A percentile compares a stretch with the other conserved stretches of the same genome.
phyloP scores from a whole-genome alignment of 2,329 filamentous ascomycete genomes.

The Neobulgaria alba region DNA sequence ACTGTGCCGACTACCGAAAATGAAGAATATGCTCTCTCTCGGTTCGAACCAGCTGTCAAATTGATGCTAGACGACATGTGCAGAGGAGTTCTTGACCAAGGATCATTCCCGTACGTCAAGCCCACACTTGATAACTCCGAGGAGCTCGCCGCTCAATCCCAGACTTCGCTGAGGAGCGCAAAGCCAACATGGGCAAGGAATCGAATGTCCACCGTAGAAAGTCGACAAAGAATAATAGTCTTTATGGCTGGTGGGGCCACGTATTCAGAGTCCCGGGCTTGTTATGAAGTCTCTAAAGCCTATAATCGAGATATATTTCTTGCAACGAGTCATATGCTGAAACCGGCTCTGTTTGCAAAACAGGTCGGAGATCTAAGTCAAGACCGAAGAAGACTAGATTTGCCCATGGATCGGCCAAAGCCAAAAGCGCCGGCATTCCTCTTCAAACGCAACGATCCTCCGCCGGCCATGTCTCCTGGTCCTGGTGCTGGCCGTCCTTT shows the following conservation, averaged over 20 bases:
- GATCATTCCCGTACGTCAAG: constrained; percentile 63
- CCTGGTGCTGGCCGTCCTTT: constrained; percentile 9
- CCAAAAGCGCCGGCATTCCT: constrained; percentile 79
- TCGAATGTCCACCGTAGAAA: constrained; percentile 65
- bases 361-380: constrained; percentile 74
- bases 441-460: constrained; percentile 61
- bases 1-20: constrained; percentile 42
- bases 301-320: constrained; percentile 79
- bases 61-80: constrained; percentile 70
- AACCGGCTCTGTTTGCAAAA: constrained; percentile 70
- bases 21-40: constrained; percentile 78
- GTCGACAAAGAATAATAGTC: constrained; percentile 81
- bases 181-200: constrained; percentile 94
- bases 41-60: constrained; percentile 76
- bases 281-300: constrained; percentile 73
- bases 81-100: constrained; percentile 57
- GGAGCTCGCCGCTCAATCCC: constrained; percentile 42
- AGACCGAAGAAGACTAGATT: constrained; percentile 65
- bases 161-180: constrained; percentile 77
- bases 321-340: constrained; percentile 86
- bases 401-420: constrained; percentile 73
- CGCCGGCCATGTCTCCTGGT: constrained; percentile 28
- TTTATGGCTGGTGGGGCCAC: constrained; percentile 95
- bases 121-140: constrained; percentile 57
- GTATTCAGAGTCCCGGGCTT: constrained; percentile 79